These are phyloP conservation scores for Arxiozyma telluris DNA, from an alignment of 1,139 yeast genomes.

Conservation along the genomic window DNA sequence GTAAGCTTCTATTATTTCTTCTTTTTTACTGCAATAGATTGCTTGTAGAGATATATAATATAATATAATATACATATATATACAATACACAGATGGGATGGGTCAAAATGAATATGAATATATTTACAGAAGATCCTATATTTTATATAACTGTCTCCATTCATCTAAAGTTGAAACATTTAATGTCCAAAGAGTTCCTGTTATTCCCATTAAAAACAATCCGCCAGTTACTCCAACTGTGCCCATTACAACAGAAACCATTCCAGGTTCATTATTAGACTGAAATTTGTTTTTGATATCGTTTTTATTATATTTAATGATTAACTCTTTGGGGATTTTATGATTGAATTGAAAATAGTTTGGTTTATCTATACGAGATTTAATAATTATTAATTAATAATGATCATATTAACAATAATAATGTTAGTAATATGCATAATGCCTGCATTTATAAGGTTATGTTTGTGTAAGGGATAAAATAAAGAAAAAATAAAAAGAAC, in stretches of 20 bases:
- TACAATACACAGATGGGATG: too few species aligned
- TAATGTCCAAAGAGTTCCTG: constrained; percentile 74
- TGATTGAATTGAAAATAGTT: constrained; percentile 78
- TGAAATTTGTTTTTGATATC: background rate
- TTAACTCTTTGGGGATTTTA: constrained; percentile 52
- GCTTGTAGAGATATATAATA: too few species aligned
- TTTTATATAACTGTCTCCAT: background rate
- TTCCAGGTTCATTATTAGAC: constrained; percentile 42
- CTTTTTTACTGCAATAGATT: too few species aligned
- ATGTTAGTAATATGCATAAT: background rate
- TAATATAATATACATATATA: too few species aligned
- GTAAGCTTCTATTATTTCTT: too few species aligned
- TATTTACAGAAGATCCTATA: too few species aligned
- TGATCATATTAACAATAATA: constrained; percentile 34
- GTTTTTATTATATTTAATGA: background rate
- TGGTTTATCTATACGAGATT: constrained; percentile 44
- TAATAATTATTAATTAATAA: constrained; percentile 17
- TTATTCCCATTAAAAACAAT: constrained; percentile 60
- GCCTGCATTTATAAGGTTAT: too few species aligned
- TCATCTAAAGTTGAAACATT: constrained; percentile 51
- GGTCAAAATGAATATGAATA: background rate
- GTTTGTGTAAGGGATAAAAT: too few species aligned
- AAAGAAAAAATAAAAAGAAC: background rate
- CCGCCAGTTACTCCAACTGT: constrained; percentile 65
- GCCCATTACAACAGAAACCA: constrained; percentile 34